A percentile compares a stretch with the other conserved stretches of the same genome.
Conservation (phyloP, 768 basidiomycete species). For the Pilatotrama ljubarskyi region DNA sequence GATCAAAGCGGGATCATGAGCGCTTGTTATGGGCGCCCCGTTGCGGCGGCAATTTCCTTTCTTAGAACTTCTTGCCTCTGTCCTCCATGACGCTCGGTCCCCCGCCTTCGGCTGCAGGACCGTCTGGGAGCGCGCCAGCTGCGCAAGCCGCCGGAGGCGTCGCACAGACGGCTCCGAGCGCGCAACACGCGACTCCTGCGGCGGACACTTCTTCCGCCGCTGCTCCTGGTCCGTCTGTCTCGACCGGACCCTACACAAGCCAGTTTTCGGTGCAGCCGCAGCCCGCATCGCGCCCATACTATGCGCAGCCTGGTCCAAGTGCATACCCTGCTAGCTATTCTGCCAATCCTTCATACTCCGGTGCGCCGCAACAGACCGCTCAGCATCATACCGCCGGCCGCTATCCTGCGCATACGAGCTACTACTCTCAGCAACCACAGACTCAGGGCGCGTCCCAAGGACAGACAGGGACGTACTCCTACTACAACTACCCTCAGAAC, state of each 20-base stretch:
- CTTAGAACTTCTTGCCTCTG: conserved; percentile 6
- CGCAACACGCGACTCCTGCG: background rate
- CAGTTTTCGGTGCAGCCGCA: conserved; percentile 15
- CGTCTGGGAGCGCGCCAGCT: conserved; percentile 30
- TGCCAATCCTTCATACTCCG: background rate
- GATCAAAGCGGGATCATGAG: conserved; percentile 4
- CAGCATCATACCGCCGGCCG: background rate
- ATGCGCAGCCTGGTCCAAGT: background rate
- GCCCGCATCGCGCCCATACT: conserved; percentile 6
- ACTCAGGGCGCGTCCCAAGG: background rate
- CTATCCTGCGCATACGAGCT: conserved; percentile 4
- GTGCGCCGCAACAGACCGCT: background rate
- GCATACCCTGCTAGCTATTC: background rate
- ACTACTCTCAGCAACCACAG: background rate
- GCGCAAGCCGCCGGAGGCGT: conserved; percentile 4
- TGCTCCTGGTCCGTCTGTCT: conserved; percentile 6
- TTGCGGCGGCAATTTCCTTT: conserved; percentile 20
- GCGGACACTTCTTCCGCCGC: background rate
- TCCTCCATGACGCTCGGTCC: conserved; percentile 41
- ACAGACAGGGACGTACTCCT: conserved; percentile 10
- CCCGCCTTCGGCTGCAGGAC: conserved; percentile 42
- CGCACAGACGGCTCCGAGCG: background rate
- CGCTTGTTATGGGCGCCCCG: background rate
- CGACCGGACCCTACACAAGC: conserved; percentile 11
- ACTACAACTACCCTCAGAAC: conserved; percentile 27